These are phyloP conservation scores for Camelina sativa DNA, from an alignment of 345 rosid genomes.

Conservation along the genomic window DNA sequence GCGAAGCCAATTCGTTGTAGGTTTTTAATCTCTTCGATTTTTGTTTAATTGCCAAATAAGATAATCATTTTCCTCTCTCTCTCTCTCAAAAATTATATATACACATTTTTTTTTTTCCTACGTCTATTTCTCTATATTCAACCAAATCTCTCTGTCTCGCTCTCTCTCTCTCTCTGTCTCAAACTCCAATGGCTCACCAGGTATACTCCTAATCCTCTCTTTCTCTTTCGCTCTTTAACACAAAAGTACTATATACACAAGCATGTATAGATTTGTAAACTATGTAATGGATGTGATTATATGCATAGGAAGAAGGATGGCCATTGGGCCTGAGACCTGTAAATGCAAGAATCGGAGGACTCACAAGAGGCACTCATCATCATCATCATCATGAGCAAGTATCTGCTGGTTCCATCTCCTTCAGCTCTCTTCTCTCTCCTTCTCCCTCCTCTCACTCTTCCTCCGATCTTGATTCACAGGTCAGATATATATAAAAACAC, in stretches of 20 bases:
- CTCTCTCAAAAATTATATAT: constrained; percentile 17
- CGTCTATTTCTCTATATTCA: not conserved
- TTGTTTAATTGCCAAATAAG: not conserved
- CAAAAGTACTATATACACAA: not conserved
- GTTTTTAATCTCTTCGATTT: not conserved
- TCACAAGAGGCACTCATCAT: constrained; percentile 50
- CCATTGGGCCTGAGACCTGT: constrained; percentile 78
- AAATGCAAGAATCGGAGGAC: constrained; percentile 71
- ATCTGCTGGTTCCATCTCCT: constrained; percentile 68
- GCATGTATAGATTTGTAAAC: not conserved
- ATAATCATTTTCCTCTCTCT: not conserved
- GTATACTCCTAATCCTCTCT: constrained; percentile 22
- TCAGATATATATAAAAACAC: constrained; percentile 29
- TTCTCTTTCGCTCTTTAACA: constrained; percentile 10
- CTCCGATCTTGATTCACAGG: constrained; percentile 84
- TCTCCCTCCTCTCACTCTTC: constrained; percentile 63
- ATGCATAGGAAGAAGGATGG: constrained; percentile 83
- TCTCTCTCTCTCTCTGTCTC: constrained; percentile 15
- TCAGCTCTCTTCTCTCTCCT: constrained; percentile 62
- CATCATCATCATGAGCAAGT: constrained; percentile 32
- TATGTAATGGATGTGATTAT: constrained; percentile 32
- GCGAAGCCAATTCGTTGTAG: constrained; percentile 31
- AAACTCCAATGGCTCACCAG: constrained; percentile 40
- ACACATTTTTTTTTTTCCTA: not conserved
- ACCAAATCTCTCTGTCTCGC: not conserved